These are phyloP conservation scores for Colletotrichum nymphaeae DNA, from an alignment of 2,329 filamentous ascomycete genomes.

Conservation along the genomic window DNA sequence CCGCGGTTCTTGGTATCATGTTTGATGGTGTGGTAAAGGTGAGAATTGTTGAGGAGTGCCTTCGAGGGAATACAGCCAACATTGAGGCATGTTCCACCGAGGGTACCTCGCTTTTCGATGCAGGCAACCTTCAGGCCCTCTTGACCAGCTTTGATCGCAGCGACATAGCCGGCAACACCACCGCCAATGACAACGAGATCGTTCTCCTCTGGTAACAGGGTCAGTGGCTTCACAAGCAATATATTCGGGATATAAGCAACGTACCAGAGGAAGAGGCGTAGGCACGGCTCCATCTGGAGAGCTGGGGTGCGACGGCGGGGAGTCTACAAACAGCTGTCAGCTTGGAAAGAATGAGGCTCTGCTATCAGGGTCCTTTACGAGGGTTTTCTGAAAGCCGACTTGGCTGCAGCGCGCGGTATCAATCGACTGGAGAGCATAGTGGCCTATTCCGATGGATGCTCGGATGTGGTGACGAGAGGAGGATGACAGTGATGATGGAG, in stretches of 20 bases:
- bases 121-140: slow-evolving; percentile 97
- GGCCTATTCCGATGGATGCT: slow-evolving; percentile 38
- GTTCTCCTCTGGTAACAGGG: slow-evolving; percentile 77
- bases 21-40: slow-evolving; percentile 95
- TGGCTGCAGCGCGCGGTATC: slow-evolving; percentile 68
- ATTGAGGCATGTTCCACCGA: slow-evolving; percentile 98
- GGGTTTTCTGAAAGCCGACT: slow-evolving; percentile 65
- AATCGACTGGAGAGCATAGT: slow-evolving; percentile 72
- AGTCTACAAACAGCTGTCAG: slow-evolving; percentile 51
- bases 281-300: slow-evolving; percentile 66
- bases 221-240: slow-evolving; percentile 37
- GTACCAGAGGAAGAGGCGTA: slow-evolving; percentile 69
- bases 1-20: slow-evolving; percentile 98
- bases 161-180: slow-evolving; percentile 98
- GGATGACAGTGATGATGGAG: neutral
- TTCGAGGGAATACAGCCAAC: slow-evolving; percentile 99
- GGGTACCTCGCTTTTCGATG: slow-evolving; percentile 96
- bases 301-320: slow-evolving; percentile 57
- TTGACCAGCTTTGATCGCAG: slow-evolving; percentile 98
- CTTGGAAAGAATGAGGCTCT: slow-evolving; percentile 17
- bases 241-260: slow-evolving; percentile 40
- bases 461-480: slow-evolving; percentile 40
- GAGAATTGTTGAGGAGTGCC: slow-evolving; percentile 99
- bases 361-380: slow-evolving; percentile 55
- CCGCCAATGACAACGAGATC: slow-evolving; percentile 98